Evolutionary conservation across 192 early-diverging fungal species (phyloP), one percentile per base, ranked within the genome.

Genomic region (Hyaloraphidium curvatum): DNA sequence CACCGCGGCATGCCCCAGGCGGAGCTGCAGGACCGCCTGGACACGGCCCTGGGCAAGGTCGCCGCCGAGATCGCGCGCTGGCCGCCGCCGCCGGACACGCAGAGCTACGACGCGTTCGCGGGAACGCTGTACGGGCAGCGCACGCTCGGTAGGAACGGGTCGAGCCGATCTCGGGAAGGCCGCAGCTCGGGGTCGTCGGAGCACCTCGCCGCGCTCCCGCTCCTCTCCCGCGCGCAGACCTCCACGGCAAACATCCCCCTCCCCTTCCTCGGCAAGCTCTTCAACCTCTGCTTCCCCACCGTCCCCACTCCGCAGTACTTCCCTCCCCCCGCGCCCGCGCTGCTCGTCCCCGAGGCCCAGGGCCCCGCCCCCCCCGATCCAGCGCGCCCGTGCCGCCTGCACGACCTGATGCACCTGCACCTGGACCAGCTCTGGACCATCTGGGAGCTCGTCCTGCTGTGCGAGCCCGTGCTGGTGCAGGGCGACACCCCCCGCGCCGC

Each of bases 401-500:
- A 48, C 43, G 25, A 25, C 19, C 43, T 11, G 11, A 22, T 48
- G 7, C 43, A 25, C 7, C 43, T 21, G 14, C 43, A 48, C 23
- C 67, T 91, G 19, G 83, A 81, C 25, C 77, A 86, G 57, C 58
- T 91, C 54, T 95, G 89, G 87, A 61, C 79, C 43, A 78, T 83
- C 51, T 97, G 91, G 90, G 93, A 97, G 69, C 69, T 95, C 55
- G 83, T 97, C 75, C 67, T 91, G 16, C 64, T 95, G 28, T 90
- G 80, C 25, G 89, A 95, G 63, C 78, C 88, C 22, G 67, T 97
- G 17, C 75, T 92, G 35, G 87, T 97, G 3, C 71, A 87, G 33
- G 85, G 83, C 14, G 87, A 89, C 51, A 84, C 82, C 21, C 93
- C 93, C 19, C 69, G 74, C 29, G 77, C 77, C n/a, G 90, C 86